A percentile compares a stretch with the other conserved stretches of the same genome.
These are phyloP conservation scores for Pestalotiopsis sp. DNA, from an alignment of 2,329 filamentous ascomycete genomes.

Conservation along the genomic window DNA sequence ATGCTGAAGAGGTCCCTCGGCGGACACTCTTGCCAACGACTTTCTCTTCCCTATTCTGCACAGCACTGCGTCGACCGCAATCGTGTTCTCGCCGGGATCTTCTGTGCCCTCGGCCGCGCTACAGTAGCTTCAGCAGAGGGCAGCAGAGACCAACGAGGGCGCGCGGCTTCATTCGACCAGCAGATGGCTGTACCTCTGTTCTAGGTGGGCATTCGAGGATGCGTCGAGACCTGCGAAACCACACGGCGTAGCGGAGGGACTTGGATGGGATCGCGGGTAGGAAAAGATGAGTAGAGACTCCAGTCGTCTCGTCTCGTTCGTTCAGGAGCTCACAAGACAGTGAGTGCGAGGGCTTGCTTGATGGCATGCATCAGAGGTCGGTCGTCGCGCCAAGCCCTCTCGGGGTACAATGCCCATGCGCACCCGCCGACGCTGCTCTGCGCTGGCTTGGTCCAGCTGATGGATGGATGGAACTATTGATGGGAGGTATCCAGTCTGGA, in stretches of 20 bases:
- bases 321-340: slow-evolving; percentile 10
- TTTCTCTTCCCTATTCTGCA: neutral
- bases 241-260: neutral
- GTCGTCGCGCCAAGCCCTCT: slow-evolving; percentile 2
- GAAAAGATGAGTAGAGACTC: neutral
- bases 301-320: neutral
- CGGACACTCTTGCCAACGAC: neutral
- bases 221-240: neutral
- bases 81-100: slow-evolving; percentile 10
- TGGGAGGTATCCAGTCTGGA: neutral
- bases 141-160: slow-evolving; percentile 27
- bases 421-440: neutral
- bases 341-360: neutral
- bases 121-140: slow-evolving; percentile 35
- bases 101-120: slow-evolving; percentile 27
- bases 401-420: neutral
- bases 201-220: neutral
- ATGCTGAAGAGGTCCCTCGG: neutral
- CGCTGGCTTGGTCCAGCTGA: neutral
- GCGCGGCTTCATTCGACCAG: slow-evolving; percentile 14
- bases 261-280: neutral
- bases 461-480: neutral
- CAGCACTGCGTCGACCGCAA: neutral
- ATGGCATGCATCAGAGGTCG: slow-evolving; percentile 1
- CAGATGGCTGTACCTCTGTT: neutral